Conservation (phyloP, 176 grass and related monocot species). For the Elymus sibiricus region DNA sequence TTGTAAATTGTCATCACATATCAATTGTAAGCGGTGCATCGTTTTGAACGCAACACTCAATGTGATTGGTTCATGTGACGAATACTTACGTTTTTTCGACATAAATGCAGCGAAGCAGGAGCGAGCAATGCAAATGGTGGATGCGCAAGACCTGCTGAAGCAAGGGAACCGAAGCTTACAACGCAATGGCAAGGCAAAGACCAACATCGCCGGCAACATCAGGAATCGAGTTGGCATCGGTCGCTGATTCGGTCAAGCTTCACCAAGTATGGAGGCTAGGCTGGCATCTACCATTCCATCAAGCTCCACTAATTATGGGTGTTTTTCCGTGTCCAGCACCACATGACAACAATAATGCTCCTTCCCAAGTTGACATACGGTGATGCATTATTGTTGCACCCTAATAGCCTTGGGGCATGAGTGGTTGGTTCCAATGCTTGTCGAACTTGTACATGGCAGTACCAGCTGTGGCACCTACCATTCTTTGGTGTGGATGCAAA, state of each 20-base stretch:
- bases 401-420: constrained; percentile 1
- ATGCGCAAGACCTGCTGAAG: constrained; percentile 59
- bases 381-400: background rate
- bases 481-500: background rate
- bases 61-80: background rate
- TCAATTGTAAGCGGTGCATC: background rate
- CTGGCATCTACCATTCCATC: background rate
- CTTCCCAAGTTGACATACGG: background rate
- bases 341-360: background rate
- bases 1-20: background rate
- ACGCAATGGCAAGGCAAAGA: constrained; percentile 28
- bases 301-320: background rate
- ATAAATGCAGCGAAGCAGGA: constrained; percentile 55
- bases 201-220: constrained; percentile 1
- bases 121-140: constrained; percentile 64
- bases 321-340: background rate
- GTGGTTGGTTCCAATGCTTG: background rate
- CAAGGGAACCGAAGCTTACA: constrained; percentile 30
- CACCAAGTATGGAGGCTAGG: background rate
- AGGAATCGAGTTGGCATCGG: constrained; percentile 10
- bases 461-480: too few species aligned
- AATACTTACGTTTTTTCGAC: background rate
- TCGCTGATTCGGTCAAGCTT: background rate
- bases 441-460: constrained; percentile 3
- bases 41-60: background rate